A percentile compares a stretch with the other conserved stretches of the same genome.
phyloP scores from a whole-genome alignment of 2,329 filamentous ascomycete genomes.

The Penicillium palitans region DNA sequence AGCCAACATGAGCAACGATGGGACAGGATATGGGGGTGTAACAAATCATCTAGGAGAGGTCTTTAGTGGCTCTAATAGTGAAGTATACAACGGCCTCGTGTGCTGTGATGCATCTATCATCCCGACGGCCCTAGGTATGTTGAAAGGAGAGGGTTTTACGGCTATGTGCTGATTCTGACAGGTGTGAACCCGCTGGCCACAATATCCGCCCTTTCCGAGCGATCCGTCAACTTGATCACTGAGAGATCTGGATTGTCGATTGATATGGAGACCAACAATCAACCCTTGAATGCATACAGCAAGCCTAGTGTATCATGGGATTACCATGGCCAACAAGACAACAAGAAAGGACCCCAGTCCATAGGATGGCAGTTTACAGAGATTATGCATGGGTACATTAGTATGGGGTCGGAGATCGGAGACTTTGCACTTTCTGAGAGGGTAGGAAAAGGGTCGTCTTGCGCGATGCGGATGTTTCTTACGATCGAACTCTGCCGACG shows the following conservation, averaged over 20 bases:
- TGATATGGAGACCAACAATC: conserved; percentile 30
- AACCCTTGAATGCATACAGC: conserved; percentile 8
- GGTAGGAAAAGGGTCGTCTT: not conserved
- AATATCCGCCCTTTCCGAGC: conserved; percentile 67
- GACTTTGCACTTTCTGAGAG: not conserved
- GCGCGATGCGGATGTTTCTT: not conserved
- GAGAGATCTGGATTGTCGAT: conserved; percentile 47
- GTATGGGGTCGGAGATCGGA: not conserved
- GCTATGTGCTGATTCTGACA: not conserved
- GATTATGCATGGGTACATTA: conserved; percentile 14
- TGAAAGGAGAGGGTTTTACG: not conserved
- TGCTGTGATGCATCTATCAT: conserved; percentile 64
- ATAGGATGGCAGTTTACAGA: conserved; percentile 23
- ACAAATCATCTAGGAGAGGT: conserved; percentile 64
- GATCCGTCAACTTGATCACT: conserved; percentile 57
- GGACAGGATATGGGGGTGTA: conserved; percentile 58
- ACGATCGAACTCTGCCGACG: conserved; percentile 1
- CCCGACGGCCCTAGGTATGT: conserved; percentile 57
- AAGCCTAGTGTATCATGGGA: not conserved
- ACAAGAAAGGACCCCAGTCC: not conserved
- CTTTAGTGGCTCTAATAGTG: conserved; percentile 54
- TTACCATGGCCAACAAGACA: not conserved
- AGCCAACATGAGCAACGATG: conserved; percentile 62
- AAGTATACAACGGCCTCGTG: conserved; percentile 59
- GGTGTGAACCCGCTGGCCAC: conserved; percentile 67